phyloP scores from a whole-genome alignment of 2,329 filamentous ascomycete species.

The Aspergillus pseudoglaucus region DNA sequence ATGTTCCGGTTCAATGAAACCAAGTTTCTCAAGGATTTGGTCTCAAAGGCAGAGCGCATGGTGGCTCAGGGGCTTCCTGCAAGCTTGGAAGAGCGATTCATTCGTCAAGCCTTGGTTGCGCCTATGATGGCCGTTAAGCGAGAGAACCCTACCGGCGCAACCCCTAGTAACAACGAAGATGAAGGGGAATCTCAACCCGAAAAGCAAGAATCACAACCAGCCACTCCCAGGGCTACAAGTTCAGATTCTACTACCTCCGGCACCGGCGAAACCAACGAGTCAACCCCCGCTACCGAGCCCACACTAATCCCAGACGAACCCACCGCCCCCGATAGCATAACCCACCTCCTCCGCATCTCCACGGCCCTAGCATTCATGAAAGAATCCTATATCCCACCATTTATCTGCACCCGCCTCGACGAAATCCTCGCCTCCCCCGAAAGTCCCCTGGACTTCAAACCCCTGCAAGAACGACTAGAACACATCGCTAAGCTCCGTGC shows the following conservation, averaged over 20 bases:
- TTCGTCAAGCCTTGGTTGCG: constrained; percentile 66
- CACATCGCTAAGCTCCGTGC: constrained; percentile 61
- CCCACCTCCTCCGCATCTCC: constrained; percentile 43
- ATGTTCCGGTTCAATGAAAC: constrained; percentile 75
- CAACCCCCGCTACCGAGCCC: constrained; percentile 32
- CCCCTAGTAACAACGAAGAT: constrained; percentile 21
- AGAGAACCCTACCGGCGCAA: constrained; percentile 38
- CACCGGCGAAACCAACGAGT: not conserved
- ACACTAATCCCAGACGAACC: constrained; percentile 17
- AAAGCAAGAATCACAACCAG: constrained; percentile 25
- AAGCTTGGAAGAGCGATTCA: constrained; percentile 80
- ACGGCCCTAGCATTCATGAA: constrained; percentile 46
- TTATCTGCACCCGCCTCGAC: constrained; percentile 34
- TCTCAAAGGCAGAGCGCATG: constrained; percentile 67
- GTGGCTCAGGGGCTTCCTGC: constrained; percentile 59
- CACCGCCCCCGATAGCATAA: constrained; percentile 28
- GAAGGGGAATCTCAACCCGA: constrained; percentile 20
- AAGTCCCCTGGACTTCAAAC: constrained; percentile 58
- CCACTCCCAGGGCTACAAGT: constrained; percentile 29
- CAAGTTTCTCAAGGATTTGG: constrained; percentile 61
- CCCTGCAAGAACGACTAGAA: constrained; percentile 64
- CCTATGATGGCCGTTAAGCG: constrained; percentile 65
- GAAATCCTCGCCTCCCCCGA: constrained; percentile 30
- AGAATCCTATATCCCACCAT: constrained; percentile 42
- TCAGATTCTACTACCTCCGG: constrained; percentile 25